Evolutionary conservation across 306 rosid genomes (phyloP), one percentile per base, ranked within the genome.

Genomic region (Acacia confusa): DNA sequence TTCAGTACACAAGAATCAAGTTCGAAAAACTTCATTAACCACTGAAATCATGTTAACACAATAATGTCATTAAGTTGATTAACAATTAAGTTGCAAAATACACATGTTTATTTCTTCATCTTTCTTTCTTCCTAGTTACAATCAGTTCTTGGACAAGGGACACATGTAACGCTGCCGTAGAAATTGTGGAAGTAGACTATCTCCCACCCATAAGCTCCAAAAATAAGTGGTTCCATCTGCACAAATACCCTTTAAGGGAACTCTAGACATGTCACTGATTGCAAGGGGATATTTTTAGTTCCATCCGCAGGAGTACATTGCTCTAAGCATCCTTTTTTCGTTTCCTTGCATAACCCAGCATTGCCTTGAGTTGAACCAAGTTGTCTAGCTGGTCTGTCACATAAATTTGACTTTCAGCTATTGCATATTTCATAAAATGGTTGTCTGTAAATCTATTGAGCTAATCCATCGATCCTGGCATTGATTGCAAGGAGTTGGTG

Each of bases 351-450:
- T 72, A 70, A 75, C 80, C 84, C 84, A 78, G 78, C 65, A 58
- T 82, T 82, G 78, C 84, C 78, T 47, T 47, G 84, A 12, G 85
- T 78, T 79, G 64, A 65, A 84, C 81, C 68, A 86, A 73, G 64
- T 80, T 73, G 41, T 77, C 88, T 68, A 77, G 79, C 74, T 78
- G 80, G 27, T 86, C 84, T 38, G 89, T 91, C 61, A 71, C 89
- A 82, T 63, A 88, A 70, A 81, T 89, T 38, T 84, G 73, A 82
- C 85, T 84, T 85, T 83, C 94, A 57, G 83, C 85, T 78, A 65
- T 69, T 36, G 67, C 57, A 70, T 89, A 76, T 24, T 79, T 73
- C 43, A 81, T 8, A 45, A 79, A 76, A 47, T 80, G 88, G 75
- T 70, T 76, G 47, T 77, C 88, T 74, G 70, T 30, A 63, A 55